Evolutionary conservation across 139 green algal genomes (phyloP).

Genomic region (Closterium sp.): DNA sequence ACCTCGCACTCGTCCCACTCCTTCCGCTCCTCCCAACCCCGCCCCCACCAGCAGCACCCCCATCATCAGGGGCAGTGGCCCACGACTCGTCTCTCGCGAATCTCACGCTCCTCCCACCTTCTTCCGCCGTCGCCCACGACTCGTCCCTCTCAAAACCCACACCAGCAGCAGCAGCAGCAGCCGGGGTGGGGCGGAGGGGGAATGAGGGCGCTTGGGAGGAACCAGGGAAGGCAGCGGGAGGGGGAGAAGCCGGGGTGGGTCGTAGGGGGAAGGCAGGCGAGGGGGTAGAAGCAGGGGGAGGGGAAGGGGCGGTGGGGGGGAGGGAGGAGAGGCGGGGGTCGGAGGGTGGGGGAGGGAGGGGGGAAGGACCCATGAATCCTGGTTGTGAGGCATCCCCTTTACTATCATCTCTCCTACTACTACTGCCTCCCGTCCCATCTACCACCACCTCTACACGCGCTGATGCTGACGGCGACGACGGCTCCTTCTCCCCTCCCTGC

Average conservation of each 20-base stretch:
- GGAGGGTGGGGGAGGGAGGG: not conserved
- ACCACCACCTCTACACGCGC: not conserved
- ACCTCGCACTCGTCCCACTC: not conserved
- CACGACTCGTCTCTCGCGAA: not conserved
- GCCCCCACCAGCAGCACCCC: not conserved
- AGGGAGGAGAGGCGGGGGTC: not conserved
- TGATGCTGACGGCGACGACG: not conserved
- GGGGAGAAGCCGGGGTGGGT: not conserved
- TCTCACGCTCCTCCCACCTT: not conserved
- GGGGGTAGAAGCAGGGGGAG: not conserved
- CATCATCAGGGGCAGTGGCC: not conserved
- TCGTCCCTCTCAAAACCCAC: not conserved
- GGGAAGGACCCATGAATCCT: not conserved
- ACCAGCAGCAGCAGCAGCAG: not conserved
- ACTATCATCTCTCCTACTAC: not conserved
- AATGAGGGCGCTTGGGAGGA: conserved; percentile 5
- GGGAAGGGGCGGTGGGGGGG: not conserved
- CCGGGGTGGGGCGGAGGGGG: not conserved
- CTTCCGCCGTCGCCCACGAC: no score
- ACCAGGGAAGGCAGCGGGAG: not conserved
- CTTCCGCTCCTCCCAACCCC: not conserved
- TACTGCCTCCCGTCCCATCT: not conserved
- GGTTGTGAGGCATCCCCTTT: not conserved
- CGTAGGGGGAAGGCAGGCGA: not conserved
- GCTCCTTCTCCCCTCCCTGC: not conserved